These are phyloP conservation scores for Dichotomopilus funicola DNA, from an alignment of 2,329 filamentous ascomycete species.

Conservation along the genomic window DNA sequence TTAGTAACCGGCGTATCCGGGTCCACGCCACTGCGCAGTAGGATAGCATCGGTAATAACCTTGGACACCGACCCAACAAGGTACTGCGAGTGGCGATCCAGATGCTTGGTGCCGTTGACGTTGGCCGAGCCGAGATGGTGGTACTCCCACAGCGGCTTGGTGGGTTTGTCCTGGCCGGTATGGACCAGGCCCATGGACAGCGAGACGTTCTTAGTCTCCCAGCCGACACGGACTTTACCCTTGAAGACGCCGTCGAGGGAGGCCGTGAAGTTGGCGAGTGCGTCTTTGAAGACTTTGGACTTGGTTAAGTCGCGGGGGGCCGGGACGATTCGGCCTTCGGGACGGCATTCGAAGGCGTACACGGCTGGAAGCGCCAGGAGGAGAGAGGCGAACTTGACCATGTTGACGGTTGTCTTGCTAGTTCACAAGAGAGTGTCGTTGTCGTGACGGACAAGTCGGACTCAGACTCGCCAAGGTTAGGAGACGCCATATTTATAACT, in stretches of 20 bases:
- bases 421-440: no score
- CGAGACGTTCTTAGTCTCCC: not conserved
- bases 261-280: not conserved
- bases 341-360: not conserved
- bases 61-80: slow-evolving; percentile 2
- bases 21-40: not conserved
- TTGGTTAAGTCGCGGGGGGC: not conserved
- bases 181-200: not conserved
- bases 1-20: not conserved
- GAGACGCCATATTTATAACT: no score
- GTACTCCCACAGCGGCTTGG: not conserved
- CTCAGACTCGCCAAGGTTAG: no score
- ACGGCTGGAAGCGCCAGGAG: not conserved
- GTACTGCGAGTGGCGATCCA: not conserved
- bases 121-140: not conserved
- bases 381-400: not conserved
- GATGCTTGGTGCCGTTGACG: not conserved
- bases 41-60: not conserved
- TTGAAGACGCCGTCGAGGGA: not conserved
- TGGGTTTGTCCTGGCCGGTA: not conserved
- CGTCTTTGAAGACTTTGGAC: not conserved
- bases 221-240: not conserved
- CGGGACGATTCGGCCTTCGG: not conserved
- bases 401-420: not conserved
- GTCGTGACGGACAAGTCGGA: no score